Conservation (phyloP, 805 yeast species). For the Candida ascalaphidarum region DNA sequence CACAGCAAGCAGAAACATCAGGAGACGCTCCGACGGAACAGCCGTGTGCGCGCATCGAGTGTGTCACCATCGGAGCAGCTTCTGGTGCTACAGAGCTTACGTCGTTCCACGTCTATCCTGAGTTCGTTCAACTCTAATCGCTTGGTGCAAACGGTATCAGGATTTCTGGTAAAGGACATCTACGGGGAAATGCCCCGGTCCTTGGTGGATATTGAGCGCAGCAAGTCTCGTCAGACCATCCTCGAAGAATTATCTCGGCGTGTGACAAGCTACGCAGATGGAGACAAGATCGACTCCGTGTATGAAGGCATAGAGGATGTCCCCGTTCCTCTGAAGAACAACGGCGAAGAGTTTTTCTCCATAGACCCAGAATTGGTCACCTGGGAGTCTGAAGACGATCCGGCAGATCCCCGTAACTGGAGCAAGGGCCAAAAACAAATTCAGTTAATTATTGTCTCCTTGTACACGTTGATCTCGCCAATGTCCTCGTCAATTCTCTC, state of each 20-base stretch:
- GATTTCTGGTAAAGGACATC: slow-evolving; percentile 28
- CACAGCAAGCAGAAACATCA: no score
- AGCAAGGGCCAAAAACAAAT: slow-evolving; percentile 26
- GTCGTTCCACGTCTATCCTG: no score
- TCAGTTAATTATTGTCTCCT: slow-evolving; percentile 38
- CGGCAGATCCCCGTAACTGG: slow-evolving; percentile 63
- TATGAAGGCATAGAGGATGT: slow-evolving; percentile 14
- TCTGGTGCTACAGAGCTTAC: no score
- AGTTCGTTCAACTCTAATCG: no score
- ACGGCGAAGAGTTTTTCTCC: slow-evolving; percentile 44
- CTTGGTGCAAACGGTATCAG: no score
- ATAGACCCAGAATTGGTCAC: slow-evolving; percentile 62
- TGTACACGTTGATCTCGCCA: slow-evolving; percentile 53
- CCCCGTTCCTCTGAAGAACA: slow-evolving; percentile 27
- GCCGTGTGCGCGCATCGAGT: no score
- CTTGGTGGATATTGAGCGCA: slow-evolving; percentile 31
- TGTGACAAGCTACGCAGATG: slow-evolving; percentile 3
- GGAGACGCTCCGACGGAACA: no score
- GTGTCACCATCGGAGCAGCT: no score
- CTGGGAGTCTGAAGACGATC: slow-evolving; percentile 59
- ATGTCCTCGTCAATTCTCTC: slow-evolving; percentile 55
- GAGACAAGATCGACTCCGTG: neutral
- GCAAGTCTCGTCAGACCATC: slow-evolving; percentile 37
- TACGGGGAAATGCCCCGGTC: slow-evolving; percentile 31
- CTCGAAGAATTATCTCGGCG: slow-evolving; percentile 25